Percentiles rank a stretch among this genome's conserved stretches.
Evolutionary conservation across 495 filamentous ascomycete genomes (phyloP).

Genomic region (Rostrohypoxylon terebratum): DNA sequence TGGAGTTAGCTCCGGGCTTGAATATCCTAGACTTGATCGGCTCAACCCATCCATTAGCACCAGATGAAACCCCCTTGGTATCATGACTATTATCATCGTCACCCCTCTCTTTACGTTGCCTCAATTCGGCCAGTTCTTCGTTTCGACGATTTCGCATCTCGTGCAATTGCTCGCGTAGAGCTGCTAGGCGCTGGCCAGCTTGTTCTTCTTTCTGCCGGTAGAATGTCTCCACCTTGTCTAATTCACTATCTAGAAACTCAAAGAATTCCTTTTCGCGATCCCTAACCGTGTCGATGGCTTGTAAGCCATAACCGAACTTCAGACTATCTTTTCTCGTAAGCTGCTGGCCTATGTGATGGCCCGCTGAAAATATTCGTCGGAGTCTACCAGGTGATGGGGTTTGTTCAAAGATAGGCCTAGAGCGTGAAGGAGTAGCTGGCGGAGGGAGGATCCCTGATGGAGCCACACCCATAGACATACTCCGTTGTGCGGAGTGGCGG

Average conservation of each 20-base stretch:
- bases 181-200: slow-evolving; percentile 73
- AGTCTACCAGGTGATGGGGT: slow-evolving; percentile 26
- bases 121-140: slow-evolving; percentile 70
- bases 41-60: slow-evolving; percentile 53
- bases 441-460: slow-evolving; percentile 7
- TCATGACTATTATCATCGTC: slow-evolving; percentile 43
- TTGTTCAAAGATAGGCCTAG: slow-evolving; percentile 12
- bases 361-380: slow-evolving; percentile 45
- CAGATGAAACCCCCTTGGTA: slow-evolving; percentile 39
- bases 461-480: slow-evolving; percentile 23
- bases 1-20: slow-evolving; percentile 61
- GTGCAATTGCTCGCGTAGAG: slow-evolving; percentile 83
- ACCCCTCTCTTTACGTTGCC: slow-evolving; percentile 46
- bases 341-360: slow-evolving; percentile 20
- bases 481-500: slow-evolving; percentile 33
- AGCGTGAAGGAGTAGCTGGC: slow-evolving; percentile 14
- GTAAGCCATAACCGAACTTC: slow-evolving; percentile 45
- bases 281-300: slow-evolving; percentile 61
- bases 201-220: slow-evolving; percentile 86
- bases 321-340: slow-evolving; percentile 29
- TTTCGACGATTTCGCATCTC: slow-evolving; percentile 85
- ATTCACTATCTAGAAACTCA: slow-evolving; percentile 77
- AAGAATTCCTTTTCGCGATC: slow-evolving; percentile 81
- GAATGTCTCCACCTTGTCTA: slow-evolving; percentile 88
- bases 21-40: slow-evolving; percentile 58